Conservation (phyloP, 2,329 filamentous ascomycete genomes). For the Ophiostoma himal-ulmi region DNA sequence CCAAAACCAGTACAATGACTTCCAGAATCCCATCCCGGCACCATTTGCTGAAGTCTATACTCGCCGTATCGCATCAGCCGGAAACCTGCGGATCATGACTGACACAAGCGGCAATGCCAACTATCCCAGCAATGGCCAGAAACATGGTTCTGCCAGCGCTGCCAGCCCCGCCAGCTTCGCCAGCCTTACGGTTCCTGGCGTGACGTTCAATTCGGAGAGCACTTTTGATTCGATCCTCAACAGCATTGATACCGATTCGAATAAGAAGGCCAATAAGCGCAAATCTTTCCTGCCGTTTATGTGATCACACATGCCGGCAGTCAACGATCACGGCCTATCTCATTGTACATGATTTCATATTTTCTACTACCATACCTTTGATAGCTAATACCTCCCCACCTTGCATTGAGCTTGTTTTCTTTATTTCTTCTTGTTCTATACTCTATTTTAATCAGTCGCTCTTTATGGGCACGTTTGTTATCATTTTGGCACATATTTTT, state of each 20-base stretch:
- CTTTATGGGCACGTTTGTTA: neutral
- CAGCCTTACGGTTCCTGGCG: neutral
- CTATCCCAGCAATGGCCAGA: neutral
- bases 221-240: constrained; percentile 37
- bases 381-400: neutral
- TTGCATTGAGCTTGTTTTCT: neutral
- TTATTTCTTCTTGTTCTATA: constrained; percentile 1
- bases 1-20: constrained; percentile 19
- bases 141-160: neutral
- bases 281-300: constrained; percentile 28
- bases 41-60: constrained; percentile 8
- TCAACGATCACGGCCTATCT: neutral
- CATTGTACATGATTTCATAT: neutral
- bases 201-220: constrained; percentile 18
- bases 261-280: constrained; percentile 33
- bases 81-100: constrained; percentile 26
- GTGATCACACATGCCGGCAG: neutral
- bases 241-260: constrained; percentile 31
- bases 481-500: neutral
- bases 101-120: constrained; percentile 14
- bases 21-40: constrained; percentile 19
- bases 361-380: neutral
- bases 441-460: neutral
- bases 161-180: neutral
- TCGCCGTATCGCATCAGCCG: constrained; percentile 27